Evolutionary conservation across 352 stramenopile genomes (phyloP), one percentile per base, ranked within the genome.

Genomic region (Globisporangium echinulatum): DNA sequence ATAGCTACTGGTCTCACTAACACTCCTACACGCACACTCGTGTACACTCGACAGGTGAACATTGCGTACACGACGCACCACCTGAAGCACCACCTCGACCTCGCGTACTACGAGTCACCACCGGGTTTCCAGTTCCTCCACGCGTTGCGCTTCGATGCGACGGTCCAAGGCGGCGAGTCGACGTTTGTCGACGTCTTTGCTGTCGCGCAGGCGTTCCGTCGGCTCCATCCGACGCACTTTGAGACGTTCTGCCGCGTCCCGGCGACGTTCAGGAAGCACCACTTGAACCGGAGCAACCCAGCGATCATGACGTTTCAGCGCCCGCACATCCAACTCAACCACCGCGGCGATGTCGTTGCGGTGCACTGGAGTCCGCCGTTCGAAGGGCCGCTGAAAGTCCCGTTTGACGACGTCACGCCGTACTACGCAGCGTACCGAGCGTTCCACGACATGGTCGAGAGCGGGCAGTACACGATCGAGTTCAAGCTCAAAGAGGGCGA

Each of bases 21-120:
- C 25, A 33, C 25, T 33, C 25, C 25, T 33, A 33, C 25, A 33
- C 2, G 25, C 25, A 33, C 25, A 33, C 25, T 33, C 25, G 25
- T 33, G 25, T 33, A 33, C 25, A 33, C 25, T 33, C 25, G 47
- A 4, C 49, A 94, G 85, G 78, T 98, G 10, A 99, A 99, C 68
- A 96, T 98, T 49, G 96, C 96, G 17, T 98, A 98, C 72, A 98
- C 94, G 43, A 90, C 81, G 8, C 64, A 87, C 42, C 79, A 81
- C 33, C 68, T 99, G 38, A 90, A 93, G 64, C 93, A 90, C 54
- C 96, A 99, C 72, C 76, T 98, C 69, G 96, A 99, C 69, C 74
- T 99, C 58, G 86, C 89, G 6, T 99, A 98, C 74, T 99, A 98
- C 70, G 96, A 99, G 75, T 98, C 90, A 5, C 90, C 92, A n/a